phyloP scores from a whole-genome alignment of 1,284 basidiomycete genomes.

The Rhodotorula sp. region DNA sequence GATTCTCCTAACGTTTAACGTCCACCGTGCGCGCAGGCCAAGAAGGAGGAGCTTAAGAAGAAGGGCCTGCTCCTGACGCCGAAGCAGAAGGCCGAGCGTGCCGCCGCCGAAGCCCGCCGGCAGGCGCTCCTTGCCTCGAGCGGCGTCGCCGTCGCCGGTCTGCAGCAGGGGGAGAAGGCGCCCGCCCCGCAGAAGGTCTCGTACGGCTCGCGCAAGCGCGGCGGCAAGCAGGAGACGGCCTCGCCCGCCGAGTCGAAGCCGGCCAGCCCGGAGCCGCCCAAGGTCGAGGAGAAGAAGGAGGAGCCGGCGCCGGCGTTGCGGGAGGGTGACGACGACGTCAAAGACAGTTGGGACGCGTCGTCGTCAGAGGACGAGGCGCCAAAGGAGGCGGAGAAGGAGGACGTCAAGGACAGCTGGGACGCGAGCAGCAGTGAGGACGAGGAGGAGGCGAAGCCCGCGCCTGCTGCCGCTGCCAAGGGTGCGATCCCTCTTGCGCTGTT shows the following conservation, averaged over 20 bases:
- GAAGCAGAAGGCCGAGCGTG: slow-evolving; percentile 93
- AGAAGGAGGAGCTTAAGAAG: slow-evolving; percentile 80
- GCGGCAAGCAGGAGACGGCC: slow-evolving; percentile 38
- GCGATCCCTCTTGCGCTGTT: neutral
- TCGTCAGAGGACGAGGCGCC: slow-evolving; percentile 55
- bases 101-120: slow-evolving; percentile 85
- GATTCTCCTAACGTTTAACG: neutral
- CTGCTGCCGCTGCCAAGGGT: slow-evolving; percentile 25
- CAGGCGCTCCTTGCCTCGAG: slow-evolving; percentile 88
- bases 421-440: slow-evolving; percentile 61
- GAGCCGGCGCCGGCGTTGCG: slow-evolving; percentile 49
- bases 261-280: slow-evolving; percentile 13
- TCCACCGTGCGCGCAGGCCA: slow-evolving; percentile 60
- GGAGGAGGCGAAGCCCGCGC: slow-evolving; percentile 49
- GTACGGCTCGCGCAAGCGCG: slow-evolving; percentile 74
- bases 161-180: slow-evolving; percentile 59
- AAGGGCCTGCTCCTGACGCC: slow-evolving; percentile 88
- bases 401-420: slow-evolving; percentile 82
- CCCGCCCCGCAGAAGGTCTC: slow-evolving; percentile 66
- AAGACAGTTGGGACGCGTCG: slow-evolving; percentile 85
- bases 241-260: slow-evolving; percentile 1
- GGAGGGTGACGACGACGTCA: slow-evolving; percentile 57
- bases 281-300: slow-evolving; percentile 52
- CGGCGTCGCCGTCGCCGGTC: slow-evolving; percentile 78
- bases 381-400: slow-evolving; percentile 54